Base-by-base conservation (phyloP, 176 grass and related monocot genomes). In the Dactylis glomerata region DNA sequence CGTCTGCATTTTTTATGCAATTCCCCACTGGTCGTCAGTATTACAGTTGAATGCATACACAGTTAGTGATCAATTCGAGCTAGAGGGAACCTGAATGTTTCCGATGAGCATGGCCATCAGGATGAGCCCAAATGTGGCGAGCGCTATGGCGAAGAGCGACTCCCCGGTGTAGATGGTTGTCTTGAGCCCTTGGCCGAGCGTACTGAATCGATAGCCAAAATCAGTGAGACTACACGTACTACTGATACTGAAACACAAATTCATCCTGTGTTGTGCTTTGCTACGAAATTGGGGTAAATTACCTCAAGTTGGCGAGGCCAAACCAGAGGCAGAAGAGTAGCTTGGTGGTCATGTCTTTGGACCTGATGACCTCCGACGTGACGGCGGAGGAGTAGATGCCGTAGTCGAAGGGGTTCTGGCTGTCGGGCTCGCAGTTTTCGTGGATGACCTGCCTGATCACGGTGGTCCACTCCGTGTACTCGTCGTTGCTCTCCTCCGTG, bases 321-420 rank as follows among this genome's bases (percentile, higher is more conserved):
- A 93, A 98, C 89, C 93, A 98, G 28, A 98, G 90, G 78, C 96
- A 98, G 81, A 90, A 98, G 67, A 90, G 89, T 19, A 93, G 76
- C 73, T 98, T 98, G 27, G 92, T 89, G 41, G 74, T 4, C 47
- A 85, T 88, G 51, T 90, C 79, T 8, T 81, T 34, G 27, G 91
- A 83, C 42, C 83, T 79, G 83, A 88, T 82, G 23, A 98, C 87
- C 33, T 80, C 87, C 22, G 96, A 98, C 14, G 36, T 38, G 24
- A 98, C 82, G 7, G 89, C 87, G 2, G 88, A 28, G 61, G 87
- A 37, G 61, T 95, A 98, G 77, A 98, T 95, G 81, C 96, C 96
- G 79, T 90, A 98, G 84, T 95, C 87, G 87, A 98, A 98, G 23
- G 75, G 41, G 57, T 45, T 77, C 52, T 80, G 77, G n/a, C 77